Percentiles rank a stretch among this genome's conserved stretches.
phyloP scores from a whole-genome alignment of 1,284 basidiomycete genomes.

The Pyrrhoderma lamaoense region DNA sequence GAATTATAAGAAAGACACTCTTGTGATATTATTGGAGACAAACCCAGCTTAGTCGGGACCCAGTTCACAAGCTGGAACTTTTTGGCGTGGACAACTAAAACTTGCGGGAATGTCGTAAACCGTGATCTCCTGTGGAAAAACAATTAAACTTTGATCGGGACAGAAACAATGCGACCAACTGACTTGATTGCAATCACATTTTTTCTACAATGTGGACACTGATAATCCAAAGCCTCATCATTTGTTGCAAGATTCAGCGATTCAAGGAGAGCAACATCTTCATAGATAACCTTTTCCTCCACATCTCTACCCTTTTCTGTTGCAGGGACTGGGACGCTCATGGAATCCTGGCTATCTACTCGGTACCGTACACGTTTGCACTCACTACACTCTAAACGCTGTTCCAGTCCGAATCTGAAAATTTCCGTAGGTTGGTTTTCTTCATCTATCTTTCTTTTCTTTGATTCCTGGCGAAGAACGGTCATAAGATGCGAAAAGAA shows the following conservation, averaged over 20 bases:
- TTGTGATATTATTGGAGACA: not conserved
- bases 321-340: conserved; percentile 78
- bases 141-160: not conserved
- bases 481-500: conserved; percentile 82
- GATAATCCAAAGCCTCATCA: conserved; percentile 67
- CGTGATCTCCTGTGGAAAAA: conserved; percentile 47
- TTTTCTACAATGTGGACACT: conserved; percentile 52
- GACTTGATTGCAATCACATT: conserved; percentile 63
- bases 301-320: conserved; percentile 43
- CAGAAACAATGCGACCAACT: conserved; percentile 21
- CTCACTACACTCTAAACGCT: conserved; percentile 74
- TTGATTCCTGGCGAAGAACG: conserved; percentile 58
- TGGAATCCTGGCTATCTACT: conserved; percentile 69
- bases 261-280: conserved; percentile 58
- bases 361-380: conserved; percentile 90
- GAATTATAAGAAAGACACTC: not conserved
- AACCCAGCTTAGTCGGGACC: conserved; percentile 93
- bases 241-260: conserved; percentile 67
- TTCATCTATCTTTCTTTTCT: conserved; percentile 37
- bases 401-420: conserved; percentile 82
- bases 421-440: conserved; percentile 59
- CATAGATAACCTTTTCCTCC: conserved; percentile 60
- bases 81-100: conserved; percentile 85
- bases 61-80: conserved; percentile 96
- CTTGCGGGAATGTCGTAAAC: conserved; percentile 84